phyloP scores from a whole-genome alignment of 345 rosid species.

The Geranium brycei region DNA sequence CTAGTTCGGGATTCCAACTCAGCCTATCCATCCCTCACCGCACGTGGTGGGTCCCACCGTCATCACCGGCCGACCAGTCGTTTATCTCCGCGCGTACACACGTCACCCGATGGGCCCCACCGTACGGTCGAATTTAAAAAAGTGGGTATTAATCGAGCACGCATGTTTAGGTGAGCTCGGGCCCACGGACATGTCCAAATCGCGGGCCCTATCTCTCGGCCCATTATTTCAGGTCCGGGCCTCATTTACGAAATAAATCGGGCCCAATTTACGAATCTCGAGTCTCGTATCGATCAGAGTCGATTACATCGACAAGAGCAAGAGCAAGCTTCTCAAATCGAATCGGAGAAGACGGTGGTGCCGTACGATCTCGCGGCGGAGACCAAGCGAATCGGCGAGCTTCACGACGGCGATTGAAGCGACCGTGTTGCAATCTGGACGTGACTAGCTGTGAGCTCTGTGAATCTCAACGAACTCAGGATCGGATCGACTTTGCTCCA shows the following conservation, averaged over 20 bases:
- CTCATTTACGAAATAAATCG: too few relatives aligned
- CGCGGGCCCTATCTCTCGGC: background rate
- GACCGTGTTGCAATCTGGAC: constrained; percentile 23
- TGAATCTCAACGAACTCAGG: too few relatives aligned
- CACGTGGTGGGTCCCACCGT: too few relatives aligned
- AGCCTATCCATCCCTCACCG: too few relatives aligned
- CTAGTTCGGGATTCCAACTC: too few relatives aligned
- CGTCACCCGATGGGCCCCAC: background rate
- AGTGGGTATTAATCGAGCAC: background rate
- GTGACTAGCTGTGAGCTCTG: constrained; percentile 23
- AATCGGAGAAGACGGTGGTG: constrained; percentile 13
- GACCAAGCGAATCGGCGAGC: constrained; percentile 22
- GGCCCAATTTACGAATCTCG: too few relatives aligned
- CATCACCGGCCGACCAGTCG: too few relatives aligned
- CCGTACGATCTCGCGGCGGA: constrained; percentile 25
- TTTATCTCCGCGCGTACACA: background rate
- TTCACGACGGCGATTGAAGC: constrained; percentile 27
- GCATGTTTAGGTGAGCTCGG: background rate
- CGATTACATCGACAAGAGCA: too few relatives aligned
- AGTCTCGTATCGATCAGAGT: too few relatives aligned
- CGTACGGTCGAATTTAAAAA: background rate
- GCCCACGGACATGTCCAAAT: background rate
- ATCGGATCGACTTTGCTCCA: too few relatives aligned
- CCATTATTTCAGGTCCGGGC: too few relatives aligned
- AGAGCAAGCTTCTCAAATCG: background rate